These are phyloP conservation scores for Trypanosoma platydactyli DNA, from an alignment of 208 protist species.

Conservation along the genomic window DNA sequence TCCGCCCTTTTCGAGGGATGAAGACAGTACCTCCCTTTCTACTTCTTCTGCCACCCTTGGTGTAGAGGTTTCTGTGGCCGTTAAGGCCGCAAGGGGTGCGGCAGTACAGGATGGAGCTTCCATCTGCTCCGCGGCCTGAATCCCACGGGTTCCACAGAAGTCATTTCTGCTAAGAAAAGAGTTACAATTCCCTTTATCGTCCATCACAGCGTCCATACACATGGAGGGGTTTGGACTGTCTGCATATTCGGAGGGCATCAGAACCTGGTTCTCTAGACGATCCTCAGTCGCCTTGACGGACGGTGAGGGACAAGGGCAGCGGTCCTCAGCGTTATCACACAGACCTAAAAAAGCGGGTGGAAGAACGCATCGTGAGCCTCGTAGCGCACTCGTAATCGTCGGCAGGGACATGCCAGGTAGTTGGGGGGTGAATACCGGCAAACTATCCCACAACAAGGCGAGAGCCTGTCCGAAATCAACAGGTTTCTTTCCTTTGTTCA, in stretches of 20 bases:
- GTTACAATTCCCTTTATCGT: neutral
- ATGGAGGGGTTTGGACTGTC: neutral
- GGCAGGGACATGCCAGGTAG: neutral
- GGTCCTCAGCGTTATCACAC: neutral
- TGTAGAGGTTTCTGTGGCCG: too few species aligned
- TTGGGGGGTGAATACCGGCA: constrained; percentile 12
- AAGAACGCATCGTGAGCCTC: neutral
- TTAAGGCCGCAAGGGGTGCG: too few species aligned
- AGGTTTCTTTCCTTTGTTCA: neutral
- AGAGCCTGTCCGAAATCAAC: neutral
- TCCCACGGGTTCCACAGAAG: neutral
- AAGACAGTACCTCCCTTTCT: too few species aligned
- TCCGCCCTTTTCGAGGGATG: too few species aligned
- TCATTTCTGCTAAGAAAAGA: neutral
- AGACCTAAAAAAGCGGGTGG: neutral
- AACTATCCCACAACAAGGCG: constrained; percentile 13
- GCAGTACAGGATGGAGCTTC: too few species aligned
- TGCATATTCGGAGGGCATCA: neutral
- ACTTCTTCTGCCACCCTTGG: too few species aligned
- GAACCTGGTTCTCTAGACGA: neutral
- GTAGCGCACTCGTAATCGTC: neutral
- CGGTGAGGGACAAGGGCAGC: neutral
- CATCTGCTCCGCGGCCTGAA: too few species aligned
- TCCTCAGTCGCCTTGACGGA: neutral
- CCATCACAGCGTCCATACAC: neutral